Base-by-base conservation (phyloP, 768 basidiomycete species). In the Sistotremastrum suecicum region DNA sequence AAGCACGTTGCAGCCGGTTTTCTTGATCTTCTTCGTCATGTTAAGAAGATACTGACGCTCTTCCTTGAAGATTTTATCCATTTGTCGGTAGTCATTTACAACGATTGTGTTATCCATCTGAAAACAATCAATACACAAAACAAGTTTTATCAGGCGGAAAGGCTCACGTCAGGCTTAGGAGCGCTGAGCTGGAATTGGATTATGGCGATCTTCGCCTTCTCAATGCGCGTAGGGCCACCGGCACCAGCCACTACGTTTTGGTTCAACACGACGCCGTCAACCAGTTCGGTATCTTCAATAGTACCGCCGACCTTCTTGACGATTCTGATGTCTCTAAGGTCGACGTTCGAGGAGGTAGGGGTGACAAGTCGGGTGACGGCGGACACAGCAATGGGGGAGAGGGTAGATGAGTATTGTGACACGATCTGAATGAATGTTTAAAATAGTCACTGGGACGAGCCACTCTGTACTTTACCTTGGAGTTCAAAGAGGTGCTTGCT, bases 61-160 rank as follows among this genome's bases (percentile, higher is more conserved):
- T 64, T 99, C 95, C 65, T 99, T 98, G 66, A 99, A 83, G 48
- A 98, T 91, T 63, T 97, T 95, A 73, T 98, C 95, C 94, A 99
- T 98, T 62, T 97, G 95, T 11, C 95, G 83, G 67, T 99, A 99
- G 65, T 99, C 94, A 52, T 94, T 98, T 55, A 99, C 97, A 43
- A 98, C 84, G 39, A 99, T 91, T 4, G 94, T 97, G 69, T 99
- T 98, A 65, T 99, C 95, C 94, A 99, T 99, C 92, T 97, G 54
- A 7, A 28, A 12, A 31, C 36, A 28, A 43, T 37, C 48, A 33
- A 32, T 50, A 4, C 50, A 54, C 51, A 50, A 58, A 42, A 34
- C 33, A 11, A 32, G 4, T 29, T 37, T 42, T 12, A 33, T 12
- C 50, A 30, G 28, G 34, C 33, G 3, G 6, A 29, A 6, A 37